Percentiles rank a stretch among this genome's conserved stretches.
Conservation (phyloP, 768 basidiomycete species). For the Lactarius deliciosus region DNA sequence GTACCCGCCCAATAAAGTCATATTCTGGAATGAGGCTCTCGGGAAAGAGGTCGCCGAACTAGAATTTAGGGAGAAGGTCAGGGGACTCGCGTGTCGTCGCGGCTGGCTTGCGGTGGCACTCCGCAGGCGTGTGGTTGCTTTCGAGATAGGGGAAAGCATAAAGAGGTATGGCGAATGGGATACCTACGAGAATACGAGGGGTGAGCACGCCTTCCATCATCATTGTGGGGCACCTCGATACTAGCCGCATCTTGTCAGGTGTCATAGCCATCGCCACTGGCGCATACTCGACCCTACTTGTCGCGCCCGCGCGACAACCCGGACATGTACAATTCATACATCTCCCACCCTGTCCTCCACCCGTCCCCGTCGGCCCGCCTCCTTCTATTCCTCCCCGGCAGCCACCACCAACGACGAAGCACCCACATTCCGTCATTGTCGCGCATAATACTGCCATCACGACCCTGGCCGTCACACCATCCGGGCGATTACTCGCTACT, state of each 20-base stretch:
- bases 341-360: constrained; percentile 73
- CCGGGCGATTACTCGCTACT: constrained; percentile 79
- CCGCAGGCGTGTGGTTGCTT: constrained; percentile 75
- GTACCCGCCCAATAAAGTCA: constrained; percentile 89
- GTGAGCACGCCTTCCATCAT: constrained; percentile 42
- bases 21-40: constrained; percentile 82
- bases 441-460: constrained; percentile 81
- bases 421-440: constrained; percentile 75
- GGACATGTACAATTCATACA: constrained; percentile 89
- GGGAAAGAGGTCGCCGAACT: constrained; percentile 83
- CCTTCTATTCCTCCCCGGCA: constrained; percentile 51
- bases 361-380: constrained; percentile 56
- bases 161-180: constrained; percentile 76
- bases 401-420: constrained; percentile 56
- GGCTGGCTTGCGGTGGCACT: constrained; percentile 85
- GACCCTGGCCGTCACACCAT: constrained; percentile 72
- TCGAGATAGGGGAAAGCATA: constrained; percentile 63
- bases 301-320: constrained; percentile 79
- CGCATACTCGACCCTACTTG: constrained; percentile 75
- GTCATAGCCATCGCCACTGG: constrained; percentile 79
- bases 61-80: constrained; percentile 82
- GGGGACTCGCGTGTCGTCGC: constrained; percentile 75
- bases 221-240: constrained; percentile 6
- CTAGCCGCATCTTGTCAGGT: constrained; percentile 44
- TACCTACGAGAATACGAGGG: constrained; percentile 83